Percentiles rank a stretch among this genome's conserved stretches.
Conservation (phyloP, 306 rosid species). For the Trifolium pratense region DNA sequence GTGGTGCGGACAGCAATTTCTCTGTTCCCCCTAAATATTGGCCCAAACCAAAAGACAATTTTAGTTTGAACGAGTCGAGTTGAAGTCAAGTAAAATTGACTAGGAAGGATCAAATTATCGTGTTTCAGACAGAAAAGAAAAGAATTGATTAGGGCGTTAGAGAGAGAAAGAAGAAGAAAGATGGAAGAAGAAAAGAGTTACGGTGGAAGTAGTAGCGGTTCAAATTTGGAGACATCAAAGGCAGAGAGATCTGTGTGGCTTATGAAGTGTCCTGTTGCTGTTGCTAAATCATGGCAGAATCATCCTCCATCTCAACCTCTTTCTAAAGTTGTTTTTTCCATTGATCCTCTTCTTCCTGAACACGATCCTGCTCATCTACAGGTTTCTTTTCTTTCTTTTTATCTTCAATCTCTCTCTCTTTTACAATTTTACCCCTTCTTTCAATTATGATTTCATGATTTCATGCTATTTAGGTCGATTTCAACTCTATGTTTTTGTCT, state of each 20-base stretch:
- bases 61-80: not conserved
- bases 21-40: too few species aligned
- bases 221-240: constrained; percentile 70
- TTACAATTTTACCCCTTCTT: not conserved
- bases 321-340: constrained; percentile 90
- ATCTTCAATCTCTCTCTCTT: too few species aligned
- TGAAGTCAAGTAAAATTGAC: not conserved
- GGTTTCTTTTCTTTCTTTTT: constrained; percentile 56
- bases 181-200: constrained; percentile 70
- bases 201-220: constrained; percentile 51
- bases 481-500: not conserved
- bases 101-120: not conserved
- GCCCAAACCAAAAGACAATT: too few species aligned
- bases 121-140: not conserved
- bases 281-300: constrained; percentile 88
- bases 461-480: not conserved
- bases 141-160: not conserved
- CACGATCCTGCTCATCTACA: constrained; percentile 73
- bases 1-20: too few species aligned
- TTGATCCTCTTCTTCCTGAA: constrained; percentile 84
- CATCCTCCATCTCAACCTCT: constrained; percentile 81
- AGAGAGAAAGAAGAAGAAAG: not conserved
- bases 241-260: constrained; percentile 96
- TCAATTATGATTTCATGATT: not conserved
- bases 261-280: constrained; percentile 91